Percentiles rank a stretch among this genome's conserved stretches.
phyloP scores from a whole-genome alignment of 1,284 basidiomycete genomes.

The Inonotus obliquus region DNA sequence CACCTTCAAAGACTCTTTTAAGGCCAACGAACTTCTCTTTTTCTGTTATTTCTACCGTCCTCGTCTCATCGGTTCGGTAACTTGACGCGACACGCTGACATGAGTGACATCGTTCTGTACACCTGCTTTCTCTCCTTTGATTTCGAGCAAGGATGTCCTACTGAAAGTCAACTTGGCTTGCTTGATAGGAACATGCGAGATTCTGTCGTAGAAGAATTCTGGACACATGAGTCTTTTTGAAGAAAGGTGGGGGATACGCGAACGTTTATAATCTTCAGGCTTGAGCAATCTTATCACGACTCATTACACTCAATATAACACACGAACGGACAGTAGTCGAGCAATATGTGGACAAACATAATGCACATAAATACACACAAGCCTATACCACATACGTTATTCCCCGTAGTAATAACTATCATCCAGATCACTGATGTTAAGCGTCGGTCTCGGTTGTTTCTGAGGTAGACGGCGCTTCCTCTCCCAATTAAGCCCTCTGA shows the following conservation, averaged over 20 bases:
- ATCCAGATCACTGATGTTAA: no score
- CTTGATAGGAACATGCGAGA: slow-evolving; percentile 55
- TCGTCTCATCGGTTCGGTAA: slow-evolving; percentile 69
- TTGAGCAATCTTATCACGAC: slow-evolving; percentile 41
- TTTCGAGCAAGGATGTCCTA: not conserved
- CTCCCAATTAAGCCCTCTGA: slow-evolving; percentile 26
- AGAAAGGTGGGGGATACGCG: slow-evolving; percentile 51
- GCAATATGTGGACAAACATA: not conserved
- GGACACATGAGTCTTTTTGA: slow-evolving; percentile 55
- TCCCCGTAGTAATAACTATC: no score
- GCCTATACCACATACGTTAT: not conserved
- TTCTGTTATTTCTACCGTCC: slow-evolving; percentile 35
- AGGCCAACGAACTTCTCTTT: not conserved
- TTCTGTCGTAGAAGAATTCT: slow-evolving; percentile 48
- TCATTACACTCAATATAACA: not conserved
- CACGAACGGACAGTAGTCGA: not conserved
- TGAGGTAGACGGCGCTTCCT: no score
- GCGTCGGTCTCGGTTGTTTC: no score
- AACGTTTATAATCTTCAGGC: slow-evolving; percentile 62
- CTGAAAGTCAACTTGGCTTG: not conserved
- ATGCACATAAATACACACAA: not conserved
- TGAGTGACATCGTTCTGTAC: slow-evolving; percentile 49
- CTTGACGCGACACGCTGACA: slow-evolving; percentile 61
- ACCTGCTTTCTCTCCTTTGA: not conserved
- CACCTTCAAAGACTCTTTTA: not conserved